phyloP scores from a whole-genome alignment of 1,284 basidiomycete species.

The Afroboletus lepidellus region DNA sequence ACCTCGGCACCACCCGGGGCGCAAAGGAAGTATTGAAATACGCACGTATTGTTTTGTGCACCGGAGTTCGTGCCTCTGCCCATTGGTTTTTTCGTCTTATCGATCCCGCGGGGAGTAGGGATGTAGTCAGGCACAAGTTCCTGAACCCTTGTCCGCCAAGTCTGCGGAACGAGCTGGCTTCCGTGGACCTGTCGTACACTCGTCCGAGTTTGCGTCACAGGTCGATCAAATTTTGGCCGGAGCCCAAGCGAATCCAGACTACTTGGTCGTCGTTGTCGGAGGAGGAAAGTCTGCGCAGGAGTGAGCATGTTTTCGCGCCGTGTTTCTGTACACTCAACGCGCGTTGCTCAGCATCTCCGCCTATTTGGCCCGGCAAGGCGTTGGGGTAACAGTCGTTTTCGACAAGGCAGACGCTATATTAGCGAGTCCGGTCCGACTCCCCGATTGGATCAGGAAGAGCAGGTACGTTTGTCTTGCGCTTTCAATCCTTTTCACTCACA shows the following conservation, averaged over 20 bases:
- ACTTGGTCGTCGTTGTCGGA: slow-evolving; percentile 47
- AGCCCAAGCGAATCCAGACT: slow-evolving; percentile 13
- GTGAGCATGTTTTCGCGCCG: slow-evolving; percentile 26
- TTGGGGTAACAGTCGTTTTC: slow-evolving; percentile 50
- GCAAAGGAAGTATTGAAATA: slow-evolving; percentile 36
- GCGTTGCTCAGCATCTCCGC: slow-evolving; percentile 43
- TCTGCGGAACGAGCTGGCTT: slow-evolving; percentile 40
- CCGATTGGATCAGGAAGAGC: slow-evolving; percentile 51
- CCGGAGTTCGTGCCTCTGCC: slow-evolving; percentile 44
- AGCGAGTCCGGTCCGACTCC: slow-evolving; percentile 43
- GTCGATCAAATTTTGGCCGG: slow-evolving; percentile 41
- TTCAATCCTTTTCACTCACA: not conserved
- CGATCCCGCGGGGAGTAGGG: slow-evolving; percentile 39
- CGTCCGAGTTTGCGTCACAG: slow-evolving; percentile 42
- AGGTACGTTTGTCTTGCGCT: slow-evolving; percentile 37
- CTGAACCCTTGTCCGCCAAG: slow-evolving; percentile 34
- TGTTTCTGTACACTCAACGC: not conserved
- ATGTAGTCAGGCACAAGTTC: slow-evolving; percentile 49
- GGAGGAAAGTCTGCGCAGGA: slow-evolving; percentile 59
- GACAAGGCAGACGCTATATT: slow-evolving; percentile 47
- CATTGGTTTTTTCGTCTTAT: not conserved
- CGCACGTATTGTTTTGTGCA: slow-evolving; percentile 51
- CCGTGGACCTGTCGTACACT: slow-evolving; percentile 50
- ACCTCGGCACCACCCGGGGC: slow-evolving; percentile 25
- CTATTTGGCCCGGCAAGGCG: slow-evolving; percentile 45